phyloP scores from a whole-genome alignment of 441 rosid species.

The Adansonia madagascariensis region DNA sequence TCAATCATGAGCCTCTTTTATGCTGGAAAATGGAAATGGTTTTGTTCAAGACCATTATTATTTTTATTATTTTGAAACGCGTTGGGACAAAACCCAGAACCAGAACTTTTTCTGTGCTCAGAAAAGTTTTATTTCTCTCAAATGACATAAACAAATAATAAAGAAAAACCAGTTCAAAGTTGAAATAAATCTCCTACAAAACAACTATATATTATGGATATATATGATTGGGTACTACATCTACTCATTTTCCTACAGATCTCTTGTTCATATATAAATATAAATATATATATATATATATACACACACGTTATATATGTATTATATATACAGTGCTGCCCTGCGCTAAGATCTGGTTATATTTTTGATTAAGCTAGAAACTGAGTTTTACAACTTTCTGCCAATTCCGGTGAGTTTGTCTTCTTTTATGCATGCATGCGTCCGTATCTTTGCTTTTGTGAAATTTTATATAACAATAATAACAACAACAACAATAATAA shows the following conservation, averaged over 20 bases:
- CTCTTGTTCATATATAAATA: too few relatives aligned
- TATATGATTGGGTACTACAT: neutral
- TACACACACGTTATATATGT: too few relatives aligned
- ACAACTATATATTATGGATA: neutral
- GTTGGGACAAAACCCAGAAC: neutral
- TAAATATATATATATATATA: too few relatives aligned
- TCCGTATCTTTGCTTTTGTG: neutral
- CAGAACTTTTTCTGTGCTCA: neutral
- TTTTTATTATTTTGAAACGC: neutral
- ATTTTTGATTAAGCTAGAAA: neutral
- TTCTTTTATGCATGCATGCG: conserved; percentile 7
- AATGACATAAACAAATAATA: neutral
- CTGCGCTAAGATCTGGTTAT: neutral
- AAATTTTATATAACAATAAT: neutral
- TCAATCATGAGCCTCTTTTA: neutral
- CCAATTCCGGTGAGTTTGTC: neutral
- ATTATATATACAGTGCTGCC: neutral
- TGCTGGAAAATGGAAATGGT: neutral
- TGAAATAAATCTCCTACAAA: neutral
- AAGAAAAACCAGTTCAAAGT: neutral
- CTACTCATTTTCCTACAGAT: neutral
- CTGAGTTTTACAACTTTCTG: neutral
- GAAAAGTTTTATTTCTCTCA: neutral
- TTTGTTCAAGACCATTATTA: neutral
- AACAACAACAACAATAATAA: neutral